Conservation (phyloP, 2,329 filamentous ascomycete genomes). For the Claviceps citrina region DNA sequence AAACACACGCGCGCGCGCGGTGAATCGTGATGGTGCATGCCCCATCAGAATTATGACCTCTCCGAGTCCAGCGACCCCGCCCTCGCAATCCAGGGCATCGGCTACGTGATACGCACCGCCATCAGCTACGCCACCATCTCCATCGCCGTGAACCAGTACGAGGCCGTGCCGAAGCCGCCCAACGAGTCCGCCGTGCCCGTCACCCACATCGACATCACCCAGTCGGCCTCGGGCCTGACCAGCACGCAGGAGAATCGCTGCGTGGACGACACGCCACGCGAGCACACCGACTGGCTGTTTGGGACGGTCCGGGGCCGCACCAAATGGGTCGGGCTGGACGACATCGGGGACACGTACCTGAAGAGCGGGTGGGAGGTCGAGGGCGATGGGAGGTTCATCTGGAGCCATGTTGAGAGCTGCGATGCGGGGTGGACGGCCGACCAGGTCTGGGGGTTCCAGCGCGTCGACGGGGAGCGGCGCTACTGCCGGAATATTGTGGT, state of each 20-base stretch:
- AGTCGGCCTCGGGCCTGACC: conserved; percentile 56
- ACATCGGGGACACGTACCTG: conserved; percentile 40
- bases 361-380: conserved; percentile 45
- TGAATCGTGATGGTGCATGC: no score
- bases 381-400: conserved; percentile 44
- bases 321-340: conserved; percentile 30
- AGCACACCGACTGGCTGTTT: conserved; percentile 67
- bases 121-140: conserved; percentile 55
- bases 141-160: conserved; percentile 44
- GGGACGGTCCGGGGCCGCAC: conserved; percentile 51
- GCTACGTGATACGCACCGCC: conserved; percentile 58
- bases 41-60: conserved; percentile 52
- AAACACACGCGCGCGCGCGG: no score
- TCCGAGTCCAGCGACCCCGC: conserved; percentile 54
- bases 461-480: conserved; percentile 33
- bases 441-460: conserved; percentile 48
- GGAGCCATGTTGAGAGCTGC: conserved; percentile 43
- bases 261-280: conserved; percentile 36
- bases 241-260: conserved; percentile 44
- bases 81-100: conserved; percentile 56
- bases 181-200: conserved; percentile 24
- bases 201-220: conserved; percentile 55
- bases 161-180: conserved; percentile 26
- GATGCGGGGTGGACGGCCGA: conserved; percentile 38
- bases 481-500: conserved; percentile 39